phyloP scores from a whole-genome alignment of 2,329 filamentous ascomycete species.

The Fusarium odoratissimum region DNA sequence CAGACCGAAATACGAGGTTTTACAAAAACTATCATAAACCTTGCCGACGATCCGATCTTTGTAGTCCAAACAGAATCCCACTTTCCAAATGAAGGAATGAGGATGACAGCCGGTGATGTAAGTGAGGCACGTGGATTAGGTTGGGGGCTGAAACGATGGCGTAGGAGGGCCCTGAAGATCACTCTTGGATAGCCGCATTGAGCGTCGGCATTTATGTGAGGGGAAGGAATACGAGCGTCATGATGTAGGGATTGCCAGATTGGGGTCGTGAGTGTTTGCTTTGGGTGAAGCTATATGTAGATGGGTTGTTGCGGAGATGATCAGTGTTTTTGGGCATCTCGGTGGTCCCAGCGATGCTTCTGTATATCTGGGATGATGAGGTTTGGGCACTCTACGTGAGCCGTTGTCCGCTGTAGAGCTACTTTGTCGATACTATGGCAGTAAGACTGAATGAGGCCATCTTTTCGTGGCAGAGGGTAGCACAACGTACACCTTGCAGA shows the following conservation, averaged over 20 bases:
- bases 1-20: conserved; percentile 1
- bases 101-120: conserved; percentile 5
- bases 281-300: neutral
- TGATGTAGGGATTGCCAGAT: conserved; percentile 2
- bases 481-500: neutral
- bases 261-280: neutral
- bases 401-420: neutral
- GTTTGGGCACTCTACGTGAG: neutral
- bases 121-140: conserved; percentile 18
- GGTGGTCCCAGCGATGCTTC: too few relatives aligned
- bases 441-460: neutral
- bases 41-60: neutral
- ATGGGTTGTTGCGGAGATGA: neutral
- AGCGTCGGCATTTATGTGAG: neutral
- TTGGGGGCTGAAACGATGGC: conserved; percentile 8
- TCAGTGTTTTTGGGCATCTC: neutral
- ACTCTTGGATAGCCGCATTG: conserved; percentile 13
- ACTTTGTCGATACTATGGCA: neutral
- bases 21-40: neutral
- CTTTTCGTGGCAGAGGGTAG: neutral
- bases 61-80: neutral
- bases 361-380: too few relatives aligned
- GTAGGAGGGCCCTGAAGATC: conserved; percentile 8
- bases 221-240: conserved; percentile 19
- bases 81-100: neutral